These are phyloP conservation scores for Solanum corneliomulleri DNA, from an alignment of 257 asterid genomes.

Conservation along the genomic window DNA sequence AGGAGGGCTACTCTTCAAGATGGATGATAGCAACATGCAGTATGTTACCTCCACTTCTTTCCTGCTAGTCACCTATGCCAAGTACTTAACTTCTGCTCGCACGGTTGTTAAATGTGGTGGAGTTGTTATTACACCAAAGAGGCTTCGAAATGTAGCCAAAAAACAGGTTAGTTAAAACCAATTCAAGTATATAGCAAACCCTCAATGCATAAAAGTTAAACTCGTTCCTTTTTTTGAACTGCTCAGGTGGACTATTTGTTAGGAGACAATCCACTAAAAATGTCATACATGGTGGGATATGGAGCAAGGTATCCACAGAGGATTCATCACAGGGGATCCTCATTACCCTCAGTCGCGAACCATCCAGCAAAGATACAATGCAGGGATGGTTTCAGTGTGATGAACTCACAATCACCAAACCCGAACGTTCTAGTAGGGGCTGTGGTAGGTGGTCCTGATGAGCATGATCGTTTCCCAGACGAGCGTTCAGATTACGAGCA, in stretches of 20 bases:
- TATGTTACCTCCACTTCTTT: slow-evolving; percentile 90
- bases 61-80: slow-evolving; percentile 72
- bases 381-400: slow-evolving; percentile 49
- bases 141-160: slow-evolving; percentile 66
- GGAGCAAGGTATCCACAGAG: slow-evolving; percentile 67
- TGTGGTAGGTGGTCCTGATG: slow-evolving; percentile 88
- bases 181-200: neutral
- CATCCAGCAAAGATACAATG: slow-evolving; percentile 81
- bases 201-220: neutral
- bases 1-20: slow-evolving; percentile 93
- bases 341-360: slow-evolving; percentile 51
- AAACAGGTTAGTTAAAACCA: slow-evolving; percentile 34
- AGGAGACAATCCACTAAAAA: slow-evolving; percentile 75
- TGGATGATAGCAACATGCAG: slow-evolving; percentile 86
- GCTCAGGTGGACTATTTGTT: slow-evolving; percentile 77
- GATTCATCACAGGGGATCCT: slow-evolving; percentile 96
- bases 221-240: neutral
- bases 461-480: slow-evolving; percentile 71
- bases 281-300: slow-evolving; percentile 97
- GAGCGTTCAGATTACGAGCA: slow-evolving; percentile 82
- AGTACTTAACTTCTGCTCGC: slow-evolving; percentile 66
- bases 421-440: slow-evolving; percentile 76
- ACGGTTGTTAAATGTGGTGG: slow-evolving; percentile 74
- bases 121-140: slow-evolving; percentile 48
- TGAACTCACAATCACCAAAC: slow-evolving; percentile 57